Evolutionary conservation across 2,329 filamentous ascomycete genomes (phyloP).

Genomic region (Pezicula radicicola): DNA sequence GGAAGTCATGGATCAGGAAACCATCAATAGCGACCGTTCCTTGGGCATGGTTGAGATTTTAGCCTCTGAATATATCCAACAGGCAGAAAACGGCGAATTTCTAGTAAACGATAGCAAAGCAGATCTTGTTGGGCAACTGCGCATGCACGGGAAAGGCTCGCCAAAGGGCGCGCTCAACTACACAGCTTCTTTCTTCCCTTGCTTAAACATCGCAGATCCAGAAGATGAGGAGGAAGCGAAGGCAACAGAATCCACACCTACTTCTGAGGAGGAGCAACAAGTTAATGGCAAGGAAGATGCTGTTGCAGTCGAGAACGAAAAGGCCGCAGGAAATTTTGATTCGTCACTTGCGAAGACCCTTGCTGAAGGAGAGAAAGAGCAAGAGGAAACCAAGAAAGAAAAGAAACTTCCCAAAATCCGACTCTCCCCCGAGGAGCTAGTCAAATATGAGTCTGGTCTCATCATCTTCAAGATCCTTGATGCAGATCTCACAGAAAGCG

Average conservation of each 20-base stretch:
- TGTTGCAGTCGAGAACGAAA: constrained; percentile 37
- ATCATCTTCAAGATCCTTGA: constrained; percentile 94
- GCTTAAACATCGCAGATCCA: constrained; percentile 81
- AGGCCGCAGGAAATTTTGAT: constrained; percentile 25
- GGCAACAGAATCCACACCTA: constrained; percentile 19
- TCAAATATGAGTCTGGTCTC: constrained; percentile 85
- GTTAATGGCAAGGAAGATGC: constrained; percentile 13
- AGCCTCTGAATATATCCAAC: constrained; percentile 73
- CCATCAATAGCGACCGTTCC: constrained; percentile 83
- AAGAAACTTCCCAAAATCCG: constrained; percentile 71
- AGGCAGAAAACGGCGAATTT: constrained; percentile 80
- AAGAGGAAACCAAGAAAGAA: constrained; percentile 40
- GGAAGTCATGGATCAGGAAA: constrained; percentile 97
- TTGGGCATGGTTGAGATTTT: constrained; percentile 78
- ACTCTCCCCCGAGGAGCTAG: constrained; percentile 75
- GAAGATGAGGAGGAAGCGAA: constrained; percentile 71
- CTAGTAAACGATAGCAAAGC: constrained; percentile 74
- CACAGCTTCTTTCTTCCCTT: constrained; percentile 86
- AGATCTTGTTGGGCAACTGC: constrained; percentile 63
- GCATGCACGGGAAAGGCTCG: constrained; percentile 68
- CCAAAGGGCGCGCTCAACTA: constrained; percentile 80
- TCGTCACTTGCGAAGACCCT: constrained; percentile 21
- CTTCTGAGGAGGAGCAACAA: constrained; percentile 19
- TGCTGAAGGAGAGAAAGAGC: constrained; percentile 31
- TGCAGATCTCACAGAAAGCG: constrained; percentile 73